Percentiles rank a stretch among this genome's conserved stretches.
Conservation (phyloP, 495 filamentous ascomycete species). For the Cairneyella variabilis region DNA sequence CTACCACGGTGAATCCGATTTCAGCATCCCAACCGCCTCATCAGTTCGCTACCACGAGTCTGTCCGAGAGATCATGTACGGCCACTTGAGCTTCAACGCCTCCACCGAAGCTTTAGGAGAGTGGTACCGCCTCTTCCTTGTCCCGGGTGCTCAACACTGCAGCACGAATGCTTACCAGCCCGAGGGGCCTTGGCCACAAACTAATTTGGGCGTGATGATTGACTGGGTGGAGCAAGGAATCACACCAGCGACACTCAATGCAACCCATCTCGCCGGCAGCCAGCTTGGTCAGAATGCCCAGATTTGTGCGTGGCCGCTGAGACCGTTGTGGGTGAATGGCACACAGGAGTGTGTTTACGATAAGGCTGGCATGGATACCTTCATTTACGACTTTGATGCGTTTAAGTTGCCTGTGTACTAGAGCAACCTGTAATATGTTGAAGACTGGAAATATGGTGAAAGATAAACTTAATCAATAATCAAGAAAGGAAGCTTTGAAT, state of each 20-base stretch:
- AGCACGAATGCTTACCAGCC: conserved; percentile 30
- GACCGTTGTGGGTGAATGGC: neutral
- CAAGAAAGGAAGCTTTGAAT: too few relatives aligned
- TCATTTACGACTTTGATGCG: conserved; percentile 1
- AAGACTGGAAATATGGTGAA: too few relatives aligned
- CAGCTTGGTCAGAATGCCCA: neutral
- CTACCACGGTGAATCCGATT: conserved; percentile 49
- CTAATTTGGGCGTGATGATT: neutral
- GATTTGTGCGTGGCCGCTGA: neutral
- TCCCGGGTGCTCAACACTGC: conserved; percentile 38
- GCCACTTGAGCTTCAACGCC: conserved; percentile 32
- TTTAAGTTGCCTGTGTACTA: conserved; percentile 3
- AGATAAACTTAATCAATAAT: too few relatives aligned
- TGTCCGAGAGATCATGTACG: conserved; percentile 49
- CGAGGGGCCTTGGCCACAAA: conserved; percentile 1
- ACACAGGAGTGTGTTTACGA: too few relatives aligned
- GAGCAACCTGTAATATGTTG: too few relatives aligned
- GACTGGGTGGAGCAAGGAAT: conserved; percentile 3
- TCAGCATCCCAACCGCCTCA: conserved; percentile 41
- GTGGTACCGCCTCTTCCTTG: conserved; percentile 39
- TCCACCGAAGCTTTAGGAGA: conserved; percentile 37
- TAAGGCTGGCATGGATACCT: neutral
- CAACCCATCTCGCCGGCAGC: neutral
- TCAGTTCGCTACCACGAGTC: conserved; percentile 45
- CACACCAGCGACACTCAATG: neutral